These are phyloP conservation scores for Pelargonium myrrhifolium DNA, from an alignment of 441 rosid species.

Conservation along the genomic window DNA sequence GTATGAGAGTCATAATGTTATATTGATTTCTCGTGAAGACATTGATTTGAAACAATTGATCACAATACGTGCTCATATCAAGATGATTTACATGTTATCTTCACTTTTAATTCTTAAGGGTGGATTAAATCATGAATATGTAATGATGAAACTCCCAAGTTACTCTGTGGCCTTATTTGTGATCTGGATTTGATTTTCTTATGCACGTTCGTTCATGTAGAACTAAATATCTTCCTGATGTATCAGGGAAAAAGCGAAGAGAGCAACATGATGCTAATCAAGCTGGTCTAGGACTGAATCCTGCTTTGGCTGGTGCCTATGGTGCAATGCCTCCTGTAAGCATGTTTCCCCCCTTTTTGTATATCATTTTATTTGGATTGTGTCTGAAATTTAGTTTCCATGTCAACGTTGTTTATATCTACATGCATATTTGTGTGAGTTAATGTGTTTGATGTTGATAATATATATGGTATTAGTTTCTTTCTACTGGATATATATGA, in stretches of 20 bases:
- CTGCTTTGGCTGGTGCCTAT: constrained; percentile 62
- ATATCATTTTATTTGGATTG: background rate
- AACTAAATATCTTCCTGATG: background rate
- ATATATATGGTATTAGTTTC: background rate
- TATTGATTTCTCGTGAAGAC: background rate
- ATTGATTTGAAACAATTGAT: background rate
- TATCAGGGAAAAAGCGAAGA: constrained; percentile 63
- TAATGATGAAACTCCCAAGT: background rate
- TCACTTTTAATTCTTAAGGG: background rate
- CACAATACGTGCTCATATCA: background rate
- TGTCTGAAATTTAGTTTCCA: constrained; percentile 9
- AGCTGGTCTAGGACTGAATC: constrained; percentile 37
- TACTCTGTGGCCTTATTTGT: background rate
- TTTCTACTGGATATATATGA: background rate
- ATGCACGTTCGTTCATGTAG: background rate
- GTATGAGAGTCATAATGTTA: background rate
- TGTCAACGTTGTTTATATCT: background rate
- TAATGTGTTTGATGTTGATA: background rate
- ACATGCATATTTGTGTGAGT: background rate
- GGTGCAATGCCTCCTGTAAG: constrained; percentile 83
- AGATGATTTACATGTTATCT: background rate
- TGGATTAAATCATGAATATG: background rate
- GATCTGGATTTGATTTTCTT: background rate
- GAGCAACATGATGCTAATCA: constrained; percentile 78
- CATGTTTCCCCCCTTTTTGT: constrained; percentile 9